phyloP scores from a whole-genome alignment of 2,329 filamentous ascomycete genomes.

The Orbilia javanica region DNA sequence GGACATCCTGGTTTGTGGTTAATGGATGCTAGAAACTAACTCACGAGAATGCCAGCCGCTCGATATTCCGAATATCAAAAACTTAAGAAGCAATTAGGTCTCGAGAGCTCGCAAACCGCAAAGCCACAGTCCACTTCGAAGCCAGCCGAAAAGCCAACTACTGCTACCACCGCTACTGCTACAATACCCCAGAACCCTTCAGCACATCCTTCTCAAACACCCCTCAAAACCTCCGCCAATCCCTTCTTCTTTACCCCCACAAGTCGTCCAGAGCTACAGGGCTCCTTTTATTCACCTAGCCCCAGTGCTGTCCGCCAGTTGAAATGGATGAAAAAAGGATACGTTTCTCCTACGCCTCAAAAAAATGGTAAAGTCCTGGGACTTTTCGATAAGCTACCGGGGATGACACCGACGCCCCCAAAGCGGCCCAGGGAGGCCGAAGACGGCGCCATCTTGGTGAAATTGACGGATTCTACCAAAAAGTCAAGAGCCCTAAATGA shows the following conservation, averaged over 20 bases:
- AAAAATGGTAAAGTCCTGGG: conserved; percentile 53
- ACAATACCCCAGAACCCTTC: conserved; percentile 31
- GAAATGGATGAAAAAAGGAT: conserved; percentile 56
- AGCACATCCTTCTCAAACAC: conserved; percentile 7
- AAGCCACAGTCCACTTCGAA: conserved; percentile 21
- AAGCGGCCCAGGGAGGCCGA: conserved; percentile 37
- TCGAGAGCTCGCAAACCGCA: conserved; percentile 21
- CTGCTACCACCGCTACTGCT: too few species aligned
- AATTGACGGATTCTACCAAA: conserved; percentile 32
- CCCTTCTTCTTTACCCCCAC: conserved; percentile 46
- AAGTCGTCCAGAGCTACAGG: conserved; percentile 30
- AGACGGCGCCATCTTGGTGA: conserved; percentile 26
- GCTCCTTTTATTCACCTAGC: conserved; percentile 27
- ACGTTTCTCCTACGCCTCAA: conserved; percentile 53
- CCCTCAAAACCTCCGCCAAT: conserved; percentile 40
- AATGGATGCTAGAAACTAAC: neutral
- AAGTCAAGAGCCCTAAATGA: conserved; percentile 18
- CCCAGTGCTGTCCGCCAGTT: conserved; percentile 37
- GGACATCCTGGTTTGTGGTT: neutral
- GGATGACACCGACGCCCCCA: conserved; percentile 39
- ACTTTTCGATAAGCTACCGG: conserved; percentile 45
- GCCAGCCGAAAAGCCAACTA: neutral
- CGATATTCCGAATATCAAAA: conserved; percentile 56
- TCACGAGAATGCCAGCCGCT: conserved; percentile 9
- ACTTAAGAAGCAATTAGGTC: conserved; percentile 33